Evolutionary conservation across 2,329 filamentous ascomycete genomes (phyloP).

Genomic region (Cladophialophora psammophila): DNA sequence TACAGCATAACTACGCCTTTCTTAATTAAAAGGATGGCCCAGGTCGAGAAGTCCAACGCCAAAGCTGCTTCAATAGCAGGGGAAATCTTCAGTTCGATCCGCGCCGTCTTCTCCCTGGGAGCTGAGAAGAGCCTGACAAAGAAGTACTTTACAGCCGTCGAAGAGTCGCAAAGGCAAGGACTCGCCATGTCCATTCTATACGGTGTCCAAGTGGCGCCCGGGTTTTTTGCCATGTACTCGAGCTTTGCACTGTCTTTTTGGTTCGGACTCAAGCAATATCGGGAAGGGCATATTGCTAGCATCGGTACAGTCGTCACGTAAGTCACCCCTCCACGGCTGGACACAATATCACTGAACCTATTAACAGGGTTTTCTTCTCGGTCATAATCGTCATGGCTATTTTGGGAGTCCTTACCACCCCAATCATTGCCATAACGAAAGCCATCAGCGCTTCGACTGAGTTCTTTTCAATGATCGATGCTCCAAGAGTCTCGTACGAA

Average conservation of each 20-base stretch:
- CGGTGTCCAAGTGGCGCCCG: slow-evolving; percentile 45
- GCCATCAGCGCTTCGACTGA: slow-evolving; percentile 91
- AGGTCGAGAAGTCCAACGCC: slow-evolving; percentile 42
- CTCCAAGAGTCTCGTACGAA: slow-evolving; percentile 58
- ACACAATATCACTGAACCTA: slow-evolving; percentile 8
- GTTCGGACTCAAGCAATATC: slow-evolving; percentile 48
- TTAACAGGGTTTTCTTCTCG: slow-evolving; percentile 47
- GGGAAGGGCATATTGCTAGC: slow-evolving; percentile 45
- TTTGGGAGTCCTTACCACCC: slow-evolving; percentile 46
- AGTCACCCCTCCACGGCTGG: slow-evolving; percentile 7
- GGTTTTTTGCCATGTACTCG: slow-evolving; percentile 49
- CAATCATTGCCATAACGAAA: slow-evolving; percentile 48
- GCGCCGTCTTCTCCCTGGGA: slow-evolving; percentile 55
- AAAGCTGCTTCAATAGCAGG: slow-evolving; percentile 56
- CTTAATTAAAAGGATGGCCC: slow-evolving; percentile 42
- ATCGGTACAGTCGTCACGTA: slow-evolving; percentile 50
- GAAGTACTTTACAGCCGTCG: slow-evolving; percentile 49
- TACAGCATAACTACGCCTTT: slow-evolving; percentile 44
- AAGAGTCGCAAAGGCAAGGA: slow-evolving; percentile 47
- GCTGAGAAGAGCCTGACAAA: slow-evolving; percentile 48
- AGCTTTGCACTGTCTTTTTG: slow-evolving; percentile 50
- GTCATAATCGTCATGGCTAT: slow-evolving; percentile 54
- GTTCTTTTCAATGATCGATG: slow-evolving; percentile 77
- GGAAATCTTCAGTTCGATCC: slow-evolving; percentile 53
- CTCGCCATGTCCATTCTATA: slow-evolving; percentile 42